These are phyloP conservation scores for Geotrichum klebahnii DNA, from an alignment of 1,139 yeast species.

Conservation along the genomic window DNA sequence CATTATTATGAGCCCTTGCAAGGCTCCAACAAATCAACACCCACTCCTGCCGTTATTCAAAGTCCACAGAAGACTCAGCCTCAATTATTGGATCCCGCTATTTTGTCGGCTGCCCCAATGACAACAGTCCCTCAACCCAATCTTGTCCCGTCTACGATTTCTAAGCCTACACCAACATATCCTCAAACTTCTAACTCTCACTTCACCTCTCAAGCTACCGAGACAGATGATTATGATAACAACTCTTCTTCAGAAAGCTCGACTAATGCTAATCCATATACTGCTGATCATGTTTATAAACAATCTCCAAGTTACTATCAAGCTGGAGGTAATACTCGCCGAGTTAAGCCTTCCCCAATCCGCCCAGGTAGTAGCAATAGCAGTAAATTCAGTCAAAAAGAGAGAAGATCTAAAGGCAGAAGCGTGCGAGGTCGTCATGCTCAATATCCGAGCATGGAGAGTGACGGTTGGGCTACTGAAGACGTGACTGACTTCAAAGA, in stretches of 20 bases:
- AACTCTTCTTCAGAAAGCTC: constrained; percentile 26
- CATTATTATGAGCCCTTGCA: constrained; percentile 2
- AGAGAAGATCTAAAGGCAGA: constrained; percentile 8
- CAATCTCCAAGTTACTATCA: constrained; percentile 1
- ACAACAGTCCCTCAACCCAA: constrained; percentile 13
- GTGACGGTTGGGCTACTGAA: constrained; percentile 53
- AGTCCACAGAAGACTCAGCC: constrained; percentile 10
- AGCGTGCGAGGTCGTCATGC: constrained; percentile 15
- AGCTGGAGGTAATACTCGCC: neutral
- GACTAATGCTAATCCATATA: constrained; percentile 27
- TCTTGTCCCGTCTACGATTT: constrained; percentile 1
- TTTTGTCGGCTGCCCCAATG: constrained; percentile 29
- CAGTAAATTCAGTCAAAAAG: constrained; percentile 9
- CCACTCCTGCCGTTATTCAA: constrained; percentile 2
- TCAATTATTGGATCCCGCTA: constrained; percentile 34
- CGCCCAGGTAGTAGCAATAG: constrained; percentile 1
- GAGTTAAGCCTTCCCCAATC: constrained; percentile 5
- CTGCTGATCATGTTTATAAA: constrained; percentile 24
- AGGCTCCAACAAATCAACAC: constrained; percentile 3
- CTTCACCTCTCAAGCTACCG: constrained; percentile 1
- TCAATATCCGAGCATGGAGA: constrained; percentile 22
- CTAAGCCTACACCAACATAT: neutral
- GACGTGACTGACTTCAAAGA: constrained; percentile 45
- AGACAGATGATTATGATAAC: constrained; percentile 13
- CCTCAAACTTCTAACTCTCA: neutral